A percentile compares a stretch with the other conserved stretches of the same genome.
phyloP scores from a whole-genome alignment of 225 moss, liverwort and hornwort genomes.

The Bryum argenteum region DNA sequence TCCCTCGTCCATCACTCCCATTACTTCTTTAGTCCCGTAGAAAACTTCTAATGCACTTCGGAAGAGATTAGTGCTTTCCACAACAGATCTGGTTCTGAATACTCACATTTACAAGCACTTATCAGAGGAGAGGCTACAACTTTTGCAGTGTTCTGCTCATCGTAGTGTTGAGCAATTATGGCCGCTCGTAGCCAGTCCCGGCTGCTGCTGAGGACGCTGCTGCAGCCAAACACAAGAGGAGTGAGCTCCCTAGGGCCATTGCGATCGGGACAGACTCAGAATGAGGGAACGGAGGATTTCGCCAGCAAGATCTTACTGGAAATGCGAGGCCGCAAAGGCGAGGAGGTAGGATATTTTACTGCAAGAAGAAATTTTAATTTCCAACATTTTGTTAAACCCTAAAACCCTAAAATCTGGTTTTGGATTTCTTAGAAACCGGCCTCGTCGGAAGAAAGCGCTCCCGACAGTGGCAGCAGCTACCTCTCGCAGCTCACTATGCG shows the following conservation, averaged over 20 bases:
- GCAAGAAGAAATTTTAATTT: too few species aligned
- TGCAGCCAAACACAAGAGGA: constrained; percentile 27
- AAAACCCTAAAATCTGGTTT: neutral
- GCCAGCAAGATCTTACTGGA: constrained; percentile 66
- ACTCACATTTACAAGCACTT: too few species aligned
- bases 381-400: neutral
- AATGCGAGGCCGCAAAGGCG: constrained; percentile 63
- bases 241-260: constrained; percentile 17
- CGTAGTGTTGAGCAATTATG: constrained; percentile 12
- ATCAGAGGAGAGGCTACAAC: too few species aligned
- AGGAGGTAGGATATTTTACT: constrained; percentile 32
- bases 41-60: too few species aligned
- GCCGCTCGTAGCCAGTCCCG: constrained; percentile 28
- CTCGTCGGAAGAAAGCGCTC: constrained; percentile 30
- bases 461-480: constrained; percentile 62
- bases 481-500: constrained; percentile 63
- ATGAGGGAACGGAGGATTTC: constrained; percentile 46
- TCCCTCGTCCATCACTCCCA: too few species aligned
- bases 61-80: too few species aligned
- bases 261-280: constrained; percentile 16
- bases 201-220: constrained; percentile 37
- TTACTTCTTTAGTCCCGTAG: too few species aligned
- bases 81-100: too few species aligned
- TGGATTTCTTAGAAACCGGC: constrained; percentile 35
- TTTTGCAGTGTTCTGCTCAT: too few species aligned